Percentiles rank a stretch among this genome's conserved stretches.
Conservation (phyloP, 306 rosid species). For the Lathyrus aphaca region DNA sequence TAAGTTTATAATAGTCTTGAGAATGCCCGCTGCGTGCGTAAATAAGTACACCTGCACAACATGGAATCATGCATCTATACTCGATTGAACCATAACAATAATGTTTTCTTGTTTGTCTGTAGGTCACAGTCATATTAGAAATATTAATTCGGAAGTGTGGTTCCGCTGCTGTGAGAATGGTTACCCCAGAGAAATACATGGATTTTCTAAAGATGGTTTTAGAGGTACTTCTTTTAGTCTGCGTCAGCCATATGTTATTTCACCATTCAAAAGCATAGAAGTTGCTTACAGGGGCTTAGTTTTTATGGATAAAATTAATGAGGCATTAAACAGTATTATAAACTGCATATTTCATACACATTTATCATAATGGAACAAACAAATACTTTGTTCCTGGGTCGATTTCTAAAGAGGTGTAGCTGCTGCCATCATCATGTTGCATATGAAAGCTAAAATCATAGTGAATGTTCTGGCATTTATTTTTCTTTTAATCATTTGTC, state of each 20-base stretch:
- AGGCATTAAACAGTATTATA: slow-evolving; percentile 23
- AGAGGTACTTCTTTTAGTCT: slow-evolving; percentile 57
- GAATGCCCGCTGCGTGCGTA: slow-evolving; percentile 12
- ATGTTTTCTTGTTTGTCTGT: slow-evolving; percentile 34
- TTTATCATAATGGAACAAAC: slow-evolving; percentile 9
- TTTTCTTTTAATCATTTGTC: not conserved
- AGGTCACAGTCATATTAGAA: slow-evolving; percentile 80
- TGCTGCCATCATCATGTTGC: not conserved
- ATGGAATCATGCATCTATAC: slow-evolving; percentile 4
- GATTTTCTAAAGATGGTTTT: slow-evolving; percentile 62
- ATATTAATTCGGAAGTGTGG: slow-evolving; percentile 87
- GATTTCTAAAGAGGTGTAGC: not conserved
- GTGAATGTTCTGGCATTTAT: not conserved
- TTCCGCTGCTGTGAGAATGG: slow-evolving; percentile 61
- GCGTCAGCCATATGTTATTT: slow-evolving; percentile 19
- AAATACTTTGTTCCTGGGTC: not conserved
- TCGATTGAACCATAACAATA: slow-evolving; percentile 1
- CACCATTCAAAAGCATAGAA: slow-evolving; percentile 13
- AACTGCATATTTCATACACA: slow-evolving; percentile 6
- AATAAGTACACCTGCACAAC: slow-evolving; percentile 17
- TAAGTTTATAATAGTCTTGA: not conserved
- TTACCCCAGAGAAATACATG: slow-evolving; percentile 69
- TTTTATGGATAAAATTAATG: slow-evolving; percentile 16
- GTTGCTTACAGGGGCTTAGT: slow-evolving; percentile 17
- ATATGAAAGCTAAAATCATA: slow-evolving; percentile 12